phyloP scores from a whole-genome alignment of 495 filamentous ascomycete species.

The Alectoria sarmentosa region DNA sequence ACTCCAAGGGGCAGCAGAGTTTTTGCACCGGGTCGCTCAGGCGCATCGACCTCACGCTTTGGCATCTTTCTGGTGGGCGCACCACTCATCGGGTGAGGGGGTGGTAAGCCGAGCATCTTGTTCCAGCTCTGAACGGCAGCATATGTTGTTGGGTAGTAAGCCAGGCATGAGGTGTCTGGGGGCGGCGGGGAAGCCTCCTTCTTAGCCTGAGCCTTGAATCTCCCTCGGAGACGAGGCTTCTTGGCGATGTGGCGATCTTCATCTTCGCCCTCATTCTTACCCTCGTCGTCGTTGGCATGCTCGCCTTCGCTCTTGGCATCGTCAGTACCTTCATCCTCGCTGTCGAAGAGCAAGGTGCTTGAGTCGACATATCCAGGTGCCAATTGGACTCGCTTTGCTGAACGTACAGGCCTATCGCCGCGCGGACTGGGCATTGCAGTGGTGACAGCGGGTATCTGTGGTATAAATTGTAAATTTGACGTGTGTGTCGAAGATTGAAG shows the following conservation, averaged over 20 bases:
- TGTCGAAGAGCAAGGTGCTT: conserved; percentile 12
- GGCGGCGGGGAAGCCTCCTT: not conserved
- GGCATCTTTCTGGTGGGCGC: not conserved
- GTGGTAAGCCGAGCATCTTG: conserved; percentile 5
- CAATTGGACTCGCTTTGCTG: not conserved
- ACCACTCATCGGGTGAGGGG: not conserved
- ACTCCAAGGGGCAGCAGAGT: not conserved
- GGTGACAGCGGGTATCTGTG: not conserved
- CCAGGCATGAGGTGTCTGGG: not conserved
- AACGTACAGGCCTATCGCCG: conserved; percentile 5
- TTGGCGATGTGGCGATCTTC: conserved; percentile 1
- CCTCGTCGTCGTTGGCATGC: not conserved
- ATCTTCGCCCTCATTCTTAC: not conserved
- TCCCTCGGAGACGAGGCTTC: not conserved
- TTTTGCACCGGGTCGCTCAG: not conserved
- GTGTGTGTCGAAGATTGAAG: not conserved
- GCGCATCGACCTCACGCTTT: not conserved
- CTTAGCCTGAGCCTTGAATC: not conserved
- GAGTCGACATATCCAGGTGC: conserved; percentile 11
- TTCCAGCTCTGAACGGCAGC: not conserved
- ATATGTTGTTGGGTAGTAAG: not conserved
- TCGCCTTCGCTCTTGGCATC: not conserved
- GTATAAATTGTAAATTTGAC: not conserved
- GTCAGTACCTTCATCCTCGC: conserved; percentile 4
- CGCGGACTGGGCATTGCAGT: not conserved